These are phyloP conservation scores for Bipolaris oryzae DNA, from an alignment of 2,329 filamentous ascomycete species.

Conservation along the genomic window DNA sequence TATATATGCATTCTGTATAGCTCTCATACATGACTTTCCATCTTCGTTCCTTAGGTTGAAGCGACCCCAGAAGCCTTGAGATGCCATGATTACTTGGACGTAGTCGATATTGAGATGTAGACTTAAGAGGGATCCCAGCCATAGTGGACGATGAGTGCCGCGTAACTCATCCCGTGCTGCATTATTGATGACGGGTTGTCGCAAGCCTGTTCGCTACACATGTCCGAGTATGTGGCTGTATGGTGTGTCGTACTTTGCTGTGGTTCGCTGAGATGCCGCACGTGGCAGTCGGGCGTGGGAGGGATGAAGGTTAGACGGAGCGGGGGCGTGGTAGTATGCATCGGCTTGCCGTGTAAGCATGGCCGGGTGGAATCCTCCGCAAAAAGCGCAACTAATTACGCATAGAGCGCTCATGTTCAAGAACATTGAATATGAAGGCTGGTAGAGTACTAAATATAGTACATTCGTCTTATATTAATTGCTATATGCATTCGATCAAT, in stretches of 20 bases:
- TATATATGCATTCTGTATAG: constrained; percentile 5
- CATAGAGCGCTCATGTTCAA: background rate
- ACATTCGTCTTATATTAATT: background rate
- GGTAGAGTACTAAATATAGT: background rate
- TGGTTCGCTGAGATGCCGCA: constrained; percentile 26
- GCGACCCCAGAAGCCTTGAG: constrained; percentile 8
- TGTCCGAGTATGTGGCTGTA: background rate
- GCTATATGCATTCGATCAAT: background rate
- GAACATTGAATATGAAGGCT: background rate
- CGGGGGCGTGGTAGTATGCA: constrained; percentile 20
- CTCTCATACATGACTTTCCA: background rate
- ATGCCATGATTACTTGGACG: background rate
- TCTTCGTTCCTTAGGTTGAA: background rate
- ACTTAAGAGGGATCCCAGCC: background rate
- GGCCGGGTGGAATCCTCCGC: background rate
- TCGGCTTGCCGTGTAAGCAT: constrained; percentile 9
- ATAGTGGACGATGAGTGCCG: background rate
- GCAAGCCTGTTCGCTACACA: background rate
- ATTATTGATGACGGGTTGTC: constrained; percentile 1
- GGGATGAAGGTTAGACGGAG: constrained; percentile 8
- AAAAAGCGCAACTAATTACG: background rate
- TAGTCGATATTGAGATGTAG: background rate
- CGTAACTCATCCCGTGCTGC: constrained; percentile 15
- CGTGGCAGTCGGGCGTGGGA: constrained; percentile 17
- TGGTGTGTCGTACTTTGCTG: constrained; percentile 22